A percentile compares a stretch with the other conserved stretches of the same genome.
These are phyloP conservation scores for Zostera marina DNA, from an alignment of 116 monocot species.

Conservation along the genomic window DNA sequence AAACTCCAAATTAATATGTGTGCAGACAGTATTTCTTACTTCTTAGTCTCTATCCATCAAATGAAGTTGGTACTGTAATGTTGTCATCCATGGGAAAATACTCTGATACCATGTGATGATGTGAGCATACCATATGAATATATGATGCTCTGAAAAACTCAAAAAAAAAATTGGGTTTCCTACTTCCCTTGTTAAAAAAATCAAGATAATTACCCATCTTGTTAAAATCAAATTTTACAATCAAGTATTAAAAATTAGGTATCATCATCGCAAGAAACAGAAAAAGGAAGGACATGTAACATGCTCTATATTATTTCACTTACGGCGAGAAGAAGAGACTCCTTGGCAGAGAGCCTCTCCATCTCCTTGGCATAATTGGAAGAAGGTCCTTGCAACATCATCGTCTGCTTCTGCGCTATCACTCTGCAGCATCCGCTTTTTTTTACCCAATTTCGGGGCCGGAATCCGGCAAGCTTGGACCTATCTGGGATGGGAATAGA, in stretches of 20 bases:
- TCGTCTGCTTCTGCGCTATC: conserved; percentile 24
- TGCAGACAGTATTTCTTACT: no score
- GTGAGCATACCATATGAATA: no score
- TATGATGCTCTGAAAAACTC: no score
- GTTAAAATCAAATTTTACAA: no score
- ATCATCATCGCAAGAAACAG: background rate
- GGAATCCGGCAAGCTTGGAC: background rate
- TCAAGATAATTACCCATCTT: no score
- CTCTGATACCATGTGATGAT: no score
- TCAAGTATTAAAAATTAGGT: background rate
- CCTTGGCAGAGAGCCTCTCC: conserved; percentile 97
- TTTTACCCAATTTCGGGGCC: background rate
- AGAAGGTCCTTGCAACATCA: conserved; percentile 53
- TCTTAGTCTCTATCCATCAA: no score
- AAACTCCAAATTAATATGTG: no score
- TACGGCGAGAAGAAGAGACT: conserved; percentile 92
- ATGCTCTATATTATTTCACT: conserved; percentile 4
- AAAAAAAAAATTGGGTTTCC: no score
- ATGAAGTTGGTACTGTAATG: no score
- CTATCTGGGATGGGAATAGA: background rate
- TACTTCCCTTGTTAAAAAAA: no score
- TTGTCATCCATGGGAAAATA: no score
- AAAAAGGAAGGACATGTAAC: background rate
- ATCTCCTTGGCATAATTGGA: conserved; percentile 86
- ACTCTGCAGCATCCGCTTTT: background rate